phyloP scores from a whole-genome alignment of 2,329 filamentous ascomycete genomes.

The Botrytis hyacinthi region DNA sequence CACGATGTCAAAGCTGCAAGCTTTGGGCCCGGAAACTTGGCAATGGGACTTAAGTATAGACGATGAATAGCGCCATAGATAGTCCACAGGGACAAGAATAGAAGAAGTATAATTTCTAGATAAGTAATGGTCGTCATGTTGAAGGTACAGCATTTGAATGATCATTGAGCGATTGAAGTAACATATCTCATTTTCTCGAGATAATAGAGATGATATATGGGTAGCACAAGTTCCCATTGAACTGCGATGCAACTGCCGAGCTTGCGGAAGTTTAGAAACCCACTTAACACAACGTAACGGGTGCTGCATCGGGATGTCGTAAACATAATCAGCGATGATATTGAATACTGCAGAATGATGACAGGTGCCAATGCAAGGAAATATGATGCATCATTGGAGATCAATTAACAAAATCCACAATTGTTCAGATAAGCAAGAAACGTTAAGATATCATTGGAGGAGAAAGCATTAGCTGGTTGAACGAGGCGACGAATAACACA shows the following conservation, averaged over 20 bases:
- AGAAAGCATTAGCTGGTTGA: background rate
- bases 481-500: background rate
- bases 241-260: background rate
- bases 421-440: background rate
- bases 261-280: background rate
- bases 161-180: background rate
- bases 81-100: conserved; percentile 7
- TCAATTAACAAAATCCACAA: no score
- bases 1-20: conserved; percentile 37
- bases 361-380: background rate
- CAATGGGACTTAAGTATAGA: conserved; percentile 40
- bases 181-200: background rate
- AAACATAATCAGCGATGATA: background rate
- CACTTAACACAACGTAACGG: background rate
- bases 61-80: conserved; percentile 28
- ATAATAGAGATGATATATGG: background rate
- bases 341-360: background rate
- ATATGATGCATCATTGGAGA: background rate
- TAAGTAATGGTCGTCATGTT: background rate
- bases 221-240: background rate
- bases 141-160: background rate
- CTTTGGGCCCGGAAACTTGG: conserved; percentile 38
- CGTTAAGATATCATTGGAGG: background rate
- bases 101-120: background rate
- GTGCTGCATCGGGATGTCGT: background rate